phyloP scores from a whole-genome alignment of 495 filamentous ascomycete species.

The Daldinia bambusicola region DNA sequence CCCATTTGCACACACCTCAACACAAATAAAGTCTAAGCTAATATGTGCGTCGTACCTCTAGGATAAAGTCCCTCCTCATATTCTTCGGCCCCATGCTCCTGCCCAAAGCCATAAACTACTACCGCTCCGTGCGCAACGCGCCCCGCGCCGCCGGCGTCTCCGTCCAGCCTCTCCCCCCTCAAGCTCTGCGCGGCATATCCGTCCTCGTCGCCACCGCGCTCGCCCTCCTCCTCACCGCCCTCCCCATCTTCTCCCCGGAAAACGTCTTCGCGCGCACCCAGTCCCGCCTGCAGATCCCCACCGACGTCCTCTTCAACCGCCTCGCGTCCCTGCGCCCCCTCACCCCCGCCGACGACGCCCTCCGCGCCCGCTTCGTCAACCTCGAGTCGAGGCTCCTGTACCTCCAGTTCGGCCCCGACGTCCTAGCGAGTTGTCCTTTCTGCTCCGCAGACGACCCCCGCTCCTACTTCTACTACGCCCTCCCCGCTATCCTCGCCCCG shows the following conservation, averaged over 20 bases:
- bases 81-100: slow-evolving; percentile 88
- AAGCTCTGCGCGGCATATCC: slow-evolving; percentile 62
- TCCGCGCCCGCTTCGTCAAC: slow-evolving; percentile 73
- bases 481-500: slow-evolving; percentile 76
- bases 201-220: slow-evolving; percentile 68
- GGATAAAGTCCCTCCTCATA: slow-evolving; percentile 80
- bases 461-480: slow-evolving; percentile 81
- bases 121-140: slow-evolving; percentile 67
- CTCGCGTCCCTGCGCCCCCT: slow-evolving; percentile 73
- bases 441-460: slow-evolving; percentile 77
- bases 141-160: slow-evolving; percentile 59
- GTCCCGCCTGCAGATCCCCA: slow-evolving; percentile 84
- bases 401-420: slow-evolving; percentile 79
- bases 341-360: slow-evolving; percentile 68
- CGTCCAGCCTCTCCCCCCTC: slow-evolving; percentile 68
- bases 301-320: slow-evolving; percentile 85
- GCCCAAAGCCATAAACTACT: slow-evolving; percentile 75
- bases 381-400: slow-evolving; percentile 81
- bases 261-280: slow-evolving; percentile 84
- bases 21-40: no score
- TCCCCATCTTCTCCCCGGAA: slow-evolving; percentile 76
- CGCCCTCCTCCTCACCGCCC: slow-evolving; percentile 68
- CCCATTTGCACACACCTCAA: no score
- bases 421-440: slow-evolving; percentile 78
- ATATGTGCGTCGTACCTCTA: no score